Conservation (phyloP, 1,284 basidiomycete species). For the Pseudozyma flocculosa region DNA sequence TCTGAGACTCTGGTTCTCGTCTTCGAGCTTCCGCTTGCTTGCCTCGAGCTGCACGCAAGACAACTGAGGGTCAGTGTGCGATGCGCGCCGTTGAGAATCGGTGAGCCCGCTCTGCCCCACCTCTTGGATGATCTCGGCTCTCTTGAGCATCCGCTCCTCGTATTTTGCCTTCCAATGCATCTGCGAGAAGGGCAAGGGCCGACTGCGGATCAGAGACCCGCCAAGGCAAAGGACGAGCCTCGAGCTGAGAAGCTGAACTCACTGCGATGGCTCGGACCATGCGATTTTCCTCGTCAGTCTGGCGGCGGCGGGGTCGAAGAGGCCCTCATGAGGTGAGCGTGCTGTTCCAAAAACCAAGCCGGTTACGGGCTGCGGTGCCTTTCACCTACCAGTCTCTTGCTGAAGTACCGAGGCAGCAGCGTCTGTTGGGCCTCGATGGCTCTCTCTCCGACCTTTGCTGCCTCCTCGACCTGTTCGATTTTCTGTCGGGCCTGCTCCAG, state of each 20-base stretch:
- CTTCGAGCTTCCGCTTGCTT: background rate
- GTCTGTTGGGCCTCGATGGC: background rate
- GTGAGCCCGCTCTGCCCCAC: background rate
- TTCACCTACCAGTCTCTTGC: background rate
- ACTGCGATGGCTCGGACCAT: background rate
- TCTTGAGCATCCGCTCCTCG: background rate
- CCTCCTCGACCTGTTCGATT: background rate
- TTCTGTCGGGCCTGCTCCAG: background rate
- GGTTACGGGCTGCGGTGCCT: no score
- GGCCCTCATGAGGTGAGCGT: no score
- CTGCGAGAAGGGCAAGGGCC: background rate
- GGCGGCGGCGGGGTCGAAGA: no score
- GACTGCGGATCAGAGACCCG: no score
- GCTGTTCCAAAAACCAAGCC: no score
- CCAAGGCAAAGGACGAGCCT: no score
- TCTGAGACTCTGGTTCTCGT: background rate
- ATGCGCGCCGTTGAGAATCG: no score
- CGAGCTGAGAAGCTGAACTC: no score
- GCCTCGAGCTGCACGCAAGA: no score
- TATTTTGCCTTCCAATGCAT: background rate
- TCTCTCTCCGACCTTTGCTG: background rate
- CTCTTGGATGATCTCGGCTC: background rate
- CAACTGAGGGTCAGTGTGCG: no score
- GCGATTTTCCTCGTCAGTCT: background rate
- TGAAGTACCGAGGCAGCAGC: background rate